Conservation (phyloP, 1,284 basidiomycete species). For the Ceratobasidium sp. region DNA sequence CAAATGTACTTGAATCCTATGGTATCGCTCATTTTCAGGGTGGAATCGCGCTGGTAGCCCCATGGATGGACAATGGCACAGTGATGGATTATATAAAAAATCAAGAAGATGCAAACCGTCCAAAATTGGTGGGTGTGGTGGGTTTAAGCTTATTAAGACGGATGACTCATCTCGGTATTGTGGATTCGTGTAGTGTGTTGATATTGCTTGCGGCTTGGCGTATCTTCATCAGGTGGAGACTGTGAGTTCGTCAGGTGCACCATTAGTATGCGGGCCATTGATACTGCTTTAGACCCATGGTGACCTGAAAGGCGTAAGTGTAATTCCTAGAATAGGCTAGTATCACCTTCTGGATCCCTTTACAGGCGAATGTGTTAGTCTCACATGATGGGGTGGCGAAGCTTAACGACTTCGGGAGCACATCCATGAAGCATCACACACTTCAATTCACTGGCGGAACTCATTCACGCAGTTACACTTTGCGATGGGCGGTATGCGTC, state of each 20-base stretch:
- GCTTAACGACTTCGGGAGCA: slow-evolving; percentile 13
- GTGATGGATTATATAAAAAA: background rate
- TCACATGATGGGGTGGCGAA: slow-evolving; percentile 3
- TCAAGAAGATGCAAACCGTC: background rate
- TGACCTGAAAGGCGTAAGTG: slow-evolving; percentile 24
- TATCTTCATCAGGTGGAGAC: slow-evolving; percentile 6
- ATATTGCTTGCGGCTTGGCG: slow-evolving; percentile 1
- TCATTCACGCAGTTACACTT: background rate
- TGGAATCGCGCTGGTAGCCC: background rate
- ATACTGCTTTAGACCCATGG: background rate
- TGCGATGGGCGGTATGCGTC: slow-evolving; percentile 18
- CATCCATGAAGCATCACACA: background rate
- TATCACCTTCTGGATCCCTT: too few species aligned
- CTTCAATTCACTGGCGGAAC: slow-evolving; percentile 2
- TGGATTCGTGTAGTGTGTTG: slow-evolving; percentile 18
- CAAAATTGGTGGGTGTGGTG: slow-evolving; percentile 2
- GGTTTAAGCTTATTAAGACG: too few species aligned
- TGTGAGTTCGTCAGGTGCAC: background rate
- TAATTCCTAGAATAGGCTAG: too few species aligned
- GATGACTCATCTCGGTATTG: too few species aligned
- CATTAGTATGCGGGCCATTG: background rate
- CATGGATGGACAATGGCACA: slow-evolving; percentile 19
- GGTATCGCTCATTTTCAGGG: slow-evolving; percentile 2
- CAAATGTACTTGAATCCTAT: background rate
- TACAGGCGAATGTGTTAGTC: slow-evolving; percentile 15